phyloP scores from a whole-genome alignment of 2,329 filamentous ascomycete genomes.

The Falciphora oryzae region DNA sequence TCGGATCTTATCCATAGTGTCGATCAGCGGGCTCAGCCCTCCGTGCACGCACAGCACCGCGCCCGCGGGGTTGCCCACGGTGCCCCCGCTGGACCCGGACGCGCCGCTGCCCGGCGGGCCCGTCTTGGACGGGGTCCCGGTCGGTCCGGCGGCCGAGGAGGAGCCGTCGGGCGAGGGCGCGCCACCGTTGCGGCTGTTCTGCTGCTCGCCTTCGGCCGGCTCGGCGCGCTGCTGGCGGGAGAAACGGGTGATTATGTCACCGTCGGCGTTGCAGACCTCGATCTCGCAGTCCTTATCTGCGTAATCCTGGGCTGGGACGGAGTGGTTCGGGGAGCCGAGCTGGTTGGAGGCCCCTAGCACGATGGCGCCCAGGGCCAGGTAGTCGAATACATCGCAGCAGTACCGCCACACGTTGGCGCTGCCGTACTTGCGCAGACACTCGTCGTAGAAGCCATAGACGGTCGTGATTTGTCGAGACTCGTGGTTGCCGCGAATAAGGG shows the following conservation, averaged over 20 bases:
- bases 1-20: conserved; percentile 92
- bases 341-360: conserved; percentile 78
- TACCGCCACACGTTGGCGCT: conserved; percentile 96
- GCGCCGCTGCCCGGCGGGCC: conserved; percentile 78
- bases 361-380: conserved; percentile 83
- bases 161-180: conserved; percentile 3
- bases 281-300: conserved; percentile 76
- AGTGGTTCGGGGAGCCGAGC: conserved; percentile 42
- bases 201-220: conserved; percentile 14
- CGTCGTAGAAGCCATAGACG: conserved; percentile 97
- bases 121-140: conserved; percentile 20
- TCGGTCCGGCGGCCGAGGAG: conserved; percentile 7
- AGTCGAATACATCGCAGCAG: conserved; percentile 97
- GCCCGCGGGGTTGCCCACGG: conserved; percentile 63
- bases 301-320: conserved; percentile 39
- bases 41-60: conserved; percentile 95
- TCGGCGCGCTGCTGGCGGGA: conserved; percentile 38
- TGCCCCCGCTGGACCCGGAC: conserved; percentile 59
- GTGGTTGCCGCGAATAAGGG: conserved; percentile 89
- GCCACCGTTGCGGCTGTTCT: conserved; percentile 16
- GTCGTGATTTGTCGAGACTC: conserved; percentile 96
- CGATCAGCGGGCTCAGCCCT: conserved; percentile 83
- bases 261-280: conserved; percentile 82
- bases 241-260: conserved; percentile 71
- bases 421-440: conserved; percentile 92